Evolutionary conservation across 2,329 filamentous ascomycete species (phyloP), one percentile per base, ranked within the genome.

Genomic region (Trichoderma citrinoviride): DNA sequence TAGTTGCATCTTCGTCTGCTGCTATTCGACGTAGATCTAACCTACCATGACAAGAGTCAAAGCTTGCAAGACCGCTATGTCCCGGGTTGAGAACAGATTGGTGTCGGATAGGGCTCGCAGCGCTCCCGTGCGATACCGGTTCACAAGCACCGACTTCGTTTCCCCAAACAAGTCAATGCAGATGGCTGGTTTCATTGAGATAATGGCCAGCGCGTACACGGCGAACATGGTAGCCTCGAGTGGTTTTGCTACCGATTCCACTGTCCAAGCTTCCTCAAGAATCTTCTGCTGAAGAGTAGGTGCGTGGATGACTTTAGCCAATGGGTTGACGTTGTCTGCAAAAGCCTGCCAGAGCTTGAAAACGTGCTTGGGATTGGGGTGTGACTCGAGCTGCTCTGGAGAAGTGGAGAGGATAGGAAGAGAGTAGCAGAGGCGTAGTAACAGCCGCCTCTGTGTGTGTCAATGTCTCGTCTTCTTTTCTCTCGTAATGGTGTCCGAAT

Each of bases 301-400:
- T 1, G 89, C 83, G 72, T 94, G 91, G 21, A 92, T 86, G 53
- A 86, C 77, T 73, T 93, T 93, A 69, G 87, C 85, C 52, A 92
- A 74, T 0, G 90, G 90, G 70, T 93, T 90, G 61, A 93, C 87
- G 66, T 91, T 87, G 53, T 91, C 87, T 5, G 92, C 78, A 68
- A 89, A 93, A 10, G 85, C 79, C 73, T 92, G 88, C 90, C 91
- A 94, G 5, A 93, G 81, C 56, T 83, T 82, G 70, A 91, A 87
- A 29, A 90, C 85, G 40, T 91, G 86, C 15, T 85, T 82, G 0
- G 87, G 83, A 6, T 85, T 79, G 0, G 90, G 90, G 68, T 90
- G 87, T 72, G 90, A 6, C 19, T 53, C 47, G 1, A 44, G 5
- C 7, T 53, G 58, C 7, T 5, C 37, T 8, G 25, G 47, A 44